Conservation (phyloP, 2,329 filamentous ascomycete genomes). For the Paecilomyces niveus region DNA sequence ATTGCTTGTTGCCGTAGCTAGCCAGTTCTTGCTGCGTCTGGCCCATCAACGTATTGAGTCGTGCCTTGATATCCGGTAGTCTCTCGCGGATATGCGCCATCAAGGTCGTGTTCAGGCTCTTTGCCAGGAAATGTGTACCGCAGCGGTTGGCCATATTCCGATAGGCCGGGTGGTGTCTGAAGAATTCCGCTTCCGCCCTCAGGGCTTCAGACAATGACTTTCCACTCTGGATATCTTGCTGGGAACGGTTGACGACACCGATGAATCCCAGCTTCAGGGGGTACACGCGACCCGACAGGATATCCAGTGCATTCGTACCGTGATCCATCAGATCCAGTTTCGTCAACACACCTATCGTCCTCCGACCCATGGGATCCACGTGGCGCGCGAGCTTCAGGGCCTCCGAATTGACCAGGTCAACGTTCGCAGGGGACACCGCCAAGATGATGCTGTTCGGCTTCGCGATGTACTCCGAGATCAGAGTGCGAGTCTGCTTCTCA, state of each 20-base stretch:
- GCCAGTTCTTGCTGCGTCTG: slow-evolving; percentile 98
- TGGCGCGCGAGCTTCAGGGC: slow-evolving; percentile 92
- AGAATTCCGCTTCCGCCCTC: slow-evolving; percentile 86
- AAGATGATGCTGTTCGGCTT: slow-evolving; percentile 98
- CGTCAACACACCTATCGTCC: slow-evolving; percentile 94
- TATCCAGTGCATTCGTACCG: slow-evolving; percentile 94
- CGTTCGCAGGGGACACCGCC: slow-evolving; percentile 93
- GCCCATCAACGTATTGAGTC: slow-evolving; percentile 97
- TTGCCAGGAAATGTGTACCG: slow-evolving; percentile 89
- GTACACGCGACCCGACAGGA: slow-evolving; percentile 94
- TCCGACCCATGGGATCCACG: slow-evolving; percentile 87
- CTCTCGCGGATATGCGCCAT: slow-evolving; percentile 96
- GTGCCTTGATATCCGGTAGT: slow-evolving; percentile 94
- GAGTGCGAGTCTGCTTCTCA: slow-evolving; percentile 93
- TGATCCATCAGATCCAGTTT: slow-evolving; percentile 99
- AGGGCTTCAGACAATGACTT: slow-evolving; percentile 92
- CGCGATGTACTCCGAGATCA: slow-evolving; percentile 96
- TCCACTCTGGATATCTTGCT: slow-evolving; percentile 94
- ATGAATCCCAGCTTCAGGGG: slow-evolving; percentile 96
- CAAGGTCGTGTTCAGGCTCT: slow-evolving; percentile 87
- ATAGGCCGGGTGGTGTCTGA: slow-evolving; percentile 94
- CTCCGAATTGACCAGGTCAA: slow-evolving; percentile 97
- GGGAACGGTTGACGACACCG: slow-evolving; percentile 93
- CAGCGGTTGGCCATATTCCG: slow-evolving; percentile 90
- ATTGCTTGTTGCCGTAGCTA: slow-evolving; percentile 95